phyloP scores from a whole-genome alignment of 1,284 basidiomycete genomes.

The Leccinum griseonigrum region DNA sequence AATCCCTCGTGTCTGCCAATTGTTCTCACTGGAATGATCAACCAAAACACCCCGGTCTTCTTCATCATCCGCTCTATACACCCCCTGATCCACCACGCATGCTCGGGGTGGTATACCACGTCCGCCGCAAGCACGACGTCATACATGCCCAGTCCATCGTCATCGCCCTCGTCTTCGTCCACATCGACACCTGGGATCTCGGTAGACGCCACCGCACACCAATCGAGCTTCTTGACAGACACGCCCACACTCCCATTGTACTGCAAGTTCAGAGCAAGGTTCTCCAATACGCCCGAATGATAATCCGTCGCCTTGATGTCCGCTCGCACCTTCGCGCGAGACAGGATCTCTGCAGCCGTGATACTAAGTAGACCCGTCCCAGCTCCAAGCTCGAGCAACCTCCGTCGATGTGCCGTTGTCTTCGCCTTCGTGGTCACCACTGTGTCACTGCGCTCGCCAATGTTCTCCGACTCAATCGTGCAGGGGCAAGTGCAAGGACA shows the following conservation, averaged over 20 bases:
- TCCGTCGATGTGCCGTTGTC: slow-evolving; percentile 32
- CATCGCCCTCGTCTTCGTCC: slow-evolving; percentile 34
- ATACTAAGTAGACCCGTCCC: slow-evolving; percentile 86
- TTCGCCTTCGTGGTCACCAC: not conserved
- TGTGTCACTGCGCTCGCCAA: not conserved
- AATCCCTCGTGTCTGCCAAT: slow-evolving; percentile 67
- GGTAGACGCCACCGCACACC: slow-evolving; percentile 41
- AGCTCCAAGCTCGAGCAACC: slow-evolving; percentile 82
- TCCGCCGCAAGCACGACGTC: slow-evolving; percentile 67
- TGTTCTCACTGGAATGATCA: slow-evolving; percentile 67
- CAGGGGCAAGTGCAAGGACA: not conserved
- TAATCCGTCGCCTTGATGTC: slow-evolving; percentile 77
- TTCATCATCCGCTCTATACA: slow-evolving; percentile 54
- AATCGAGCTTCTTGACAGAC: slow-evolving; percentile 61
- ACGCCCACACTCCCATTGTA: slow-evolving; percentile 22
- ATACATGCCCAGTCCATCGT: slow-evolving; percentile 38
- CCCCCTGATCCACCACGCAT: slow-evolving; percentile 62
- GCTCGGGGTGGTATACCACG: slow-evolving; percentile 67
- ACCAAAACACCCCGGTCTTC: slow-evolving; percentile 56
- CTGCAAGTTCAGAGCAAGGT: slow-evolving; percentile 62
- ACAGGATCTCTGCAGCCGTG: slow-evolving; percentile 58
- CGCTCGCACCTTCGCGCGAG: slow-evolving; percentile 13
- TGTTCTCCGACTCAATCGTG: not conserved
- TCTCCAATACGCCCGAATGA: slow-evolving; percentile 72
- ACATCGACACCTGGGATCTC: not conserved